A percentile compares a stretch with the other conserved stretches of the same genome.
Evolutionary conservation across 2,329 filamentous ascomycete species (phyloP).

Genomic region (Fusarium camptoceras): DNA sequence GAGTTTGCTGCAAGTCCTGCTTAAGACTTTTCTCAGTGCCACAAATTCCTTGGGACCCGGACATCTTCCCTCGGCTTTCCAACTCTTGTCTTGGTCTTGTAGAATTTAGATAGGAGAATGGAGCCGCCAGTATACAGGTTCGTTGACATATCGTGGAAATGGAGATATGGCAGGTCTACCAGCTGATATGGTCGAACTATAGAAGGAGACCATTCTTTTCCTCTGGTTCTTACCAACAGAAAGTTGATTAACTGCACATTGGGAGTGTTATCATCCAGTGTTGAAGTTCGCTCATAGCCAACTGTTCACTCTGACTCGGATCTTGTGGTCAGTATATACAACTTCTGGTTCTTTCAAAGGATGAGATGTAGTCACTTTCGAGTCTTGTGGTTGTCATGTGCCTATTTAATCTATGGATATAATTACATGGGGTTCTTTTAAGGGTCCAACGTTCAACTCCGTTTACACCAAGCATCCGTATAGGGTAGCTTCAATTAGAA

Average conservation of each 20-base stretch:
- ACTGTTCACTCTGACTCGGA: background rate
- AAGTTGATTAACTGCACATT: background rate
- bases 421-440: background rate
- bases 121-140: background rate
- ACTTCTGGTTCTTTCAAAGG: constrained; percentile 16
- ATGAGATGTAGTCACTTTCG: background rate
- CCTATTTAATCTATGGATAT: background rate
- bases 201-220: background rate
- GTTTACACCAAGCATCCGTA: background rate
- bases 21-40: too few relatives aligned
- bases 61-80: background rate
- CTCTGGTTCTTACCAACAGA: background rate
- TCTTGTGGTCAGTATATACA: background rate
- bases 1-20: background rate
- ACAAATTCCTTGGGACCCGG: background rate
- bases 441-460: background rate
- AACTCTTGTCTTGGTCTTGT: background rate
- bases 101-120: background rate
- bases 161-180: background rate
- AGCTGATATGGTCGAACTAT: background rate
- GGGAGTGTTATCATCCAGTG: background rate
- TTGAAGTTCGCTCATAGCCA: background rate
- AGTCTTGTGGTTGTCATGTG: constrained; percentile 13
- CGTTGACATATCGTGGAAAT: background rate
- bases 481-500: background rate